Percentiles rank a stretch among this genome's conserved stretches.
These are phyloP conservation scores for Rheum nobile DNA, from an alignment of 148 eudicot species.

Conservation along the genomic window DNA sequence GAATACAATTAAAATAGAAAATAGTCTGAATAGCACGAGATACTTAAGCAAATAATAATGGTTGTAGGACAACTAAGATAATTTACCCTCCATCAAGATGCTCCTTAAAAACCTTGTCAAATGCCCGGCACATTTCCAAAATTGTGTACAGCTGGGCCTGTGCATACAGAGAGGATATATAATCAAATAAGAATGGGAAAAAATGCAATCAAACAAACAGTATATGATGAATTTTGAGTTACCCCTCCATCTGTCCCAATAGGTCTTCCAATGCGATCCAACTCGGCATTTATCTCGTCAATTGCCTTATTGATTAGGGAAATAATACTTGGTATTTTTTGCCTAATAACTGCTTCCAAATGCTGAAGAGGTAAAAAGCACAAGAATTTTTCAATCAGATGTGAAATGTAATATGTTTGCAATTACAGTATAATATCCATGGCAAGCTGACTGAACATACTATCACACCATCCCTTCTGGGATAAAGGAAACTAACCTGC, in stretches of 20 bases:
- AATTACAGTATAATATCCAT: neutral
- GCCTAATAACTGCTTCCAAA: conserved; percentile 89
- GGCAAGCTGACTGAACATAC: neutral
- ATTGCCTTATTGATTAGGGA: conserved; percentile 88
- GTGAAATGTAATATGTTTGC: neutral
- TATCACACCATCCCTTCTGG: neutral
- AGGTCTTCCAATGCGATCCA: conserved; percentile 97
- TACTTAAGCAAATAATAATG: neutral
- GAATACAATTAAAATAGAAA: neutral
- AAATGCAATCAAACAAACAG: neutral
- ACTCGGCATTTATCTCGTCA: conserved; percentile 92
- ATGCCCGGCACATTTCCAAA: conserved; percentile 97
- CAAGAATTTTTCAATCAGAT: conserved; percentile 8
- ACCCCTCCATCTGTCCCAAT: conserved; percentile 96
- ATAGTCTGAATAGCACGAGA: neutral
- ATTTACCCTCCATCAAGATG: conserved; percentile 99
- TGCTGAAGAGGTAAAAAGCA: conserved; percentile 43
- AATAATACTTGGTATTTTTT: conserved; percentile 89
- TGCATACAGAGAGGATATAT: conserved; percentile 10
- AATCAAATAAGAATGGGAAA: neutral
- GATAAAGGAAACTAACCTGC: conserved; percentile 30
- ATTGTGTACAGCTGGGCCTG: conserved; percentile 98
- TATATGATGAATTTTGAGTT: conserved; percentile 15
- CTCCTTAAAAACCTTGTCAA: conserved; percentile 88
- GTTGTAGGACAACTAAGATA: neutral